Evolutionary conservation across 2,329 filamentous ascomycete species (phyloP).

Genomic region (Tympanopsis confertula): DNA sequence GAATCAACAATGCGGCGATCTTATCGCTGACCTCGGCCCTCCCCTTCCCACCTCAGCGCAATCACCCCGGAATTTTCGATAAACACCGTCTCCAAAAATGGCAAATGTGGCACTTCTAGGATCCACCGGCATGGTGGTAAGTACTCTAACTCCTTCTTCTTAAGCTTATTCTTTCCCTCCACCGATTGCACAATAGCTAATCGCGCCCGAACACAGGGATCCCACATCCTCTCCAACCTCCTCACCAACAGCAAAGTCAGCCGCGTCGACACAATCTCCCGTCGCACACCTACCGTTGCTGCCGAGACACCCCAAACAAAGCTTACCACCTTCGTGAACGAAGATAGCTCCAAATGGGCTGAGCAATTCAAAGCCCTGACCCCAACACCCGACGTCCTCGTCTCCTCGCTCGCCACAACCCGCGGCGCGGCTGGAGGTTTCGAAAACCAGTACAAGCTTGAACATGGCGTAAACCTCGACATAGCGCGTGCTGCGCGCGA

Average conservation of each 20-base stretch:
- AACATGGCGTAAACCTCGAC: not conserved
- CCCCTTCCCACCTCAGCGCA: no score
- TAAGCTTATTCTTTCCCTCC: not conserved
- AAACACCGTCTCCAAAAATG: not conserved
- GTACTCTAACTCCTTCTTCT: not conserved
- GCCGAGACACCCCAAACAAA: not conserved
- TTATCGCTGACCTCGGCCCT: no score
- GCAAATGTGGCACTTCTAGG: not conserved
- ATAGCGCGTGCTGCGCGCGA: constrained; percentile 1
- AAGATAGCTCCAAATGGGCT: not conserved
- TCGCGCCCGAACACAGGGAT: no score
- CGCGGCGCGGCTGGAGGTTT: not conserved
- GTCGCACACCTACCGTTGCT: not conserved
- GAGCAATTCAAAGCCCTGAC: not conserved
- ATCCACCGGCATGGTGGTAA: constrained; percentile 1
- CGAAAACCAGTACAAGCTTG: not conserved
- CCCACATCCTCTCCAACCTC: not conserved
- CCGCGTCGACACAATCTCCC: not conserved
- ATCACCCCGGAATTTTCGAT: no score
- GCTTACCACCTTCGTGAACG: not conserved
- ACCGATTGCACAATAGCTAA: no score
- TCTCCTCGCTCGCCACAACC: not conserved
- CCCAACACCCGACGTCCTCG: not conserved
- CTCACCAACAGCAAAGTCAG: not conserved
- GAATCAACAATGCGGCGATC: no score